Percentiles rank a stretch among this genome's conserved stretches.
Conservation (phyloP, 2,329 filamentous ascomycete species). For the Pseudocercospora eumusae region DNA sequence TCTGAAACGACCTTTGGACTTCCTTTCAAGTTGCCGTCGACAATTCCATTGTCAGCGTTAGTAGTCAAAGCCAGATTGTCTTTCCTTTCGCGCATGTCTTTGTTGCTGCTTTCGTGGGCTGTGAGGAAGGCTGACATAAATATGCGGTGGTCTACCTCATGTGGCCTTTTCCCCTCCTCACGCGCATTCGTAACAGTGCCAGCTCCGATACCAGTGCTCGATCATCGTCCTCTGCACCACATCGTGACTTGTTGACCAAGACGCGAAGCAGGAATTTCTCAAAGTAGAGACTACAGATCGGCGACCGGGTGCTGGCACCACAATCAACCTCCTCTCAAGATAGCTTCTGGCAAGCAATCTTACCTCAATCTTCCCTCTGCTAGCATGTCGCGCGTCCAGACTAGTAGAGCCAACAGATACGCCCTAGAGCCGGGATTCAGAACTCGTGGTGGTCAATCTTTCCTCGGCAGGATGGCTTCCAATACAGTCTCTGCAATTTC, state of each 20-base stretch:
- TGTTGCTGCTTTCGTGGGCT: too few relatives aligned
- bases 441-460: background rate
- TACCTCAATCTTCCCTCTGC: background rate
- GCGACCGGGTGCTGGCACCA: background rate
- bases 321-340: background rate
- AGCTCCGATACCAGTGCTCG: background rate
- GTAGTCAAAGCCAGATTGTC: too few relatives aligned
- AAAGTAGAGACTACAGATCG: background rate
- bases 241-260: background rate
- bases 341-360: background rate
- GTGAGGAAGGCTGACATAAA: too few relatives aligned
- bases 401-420: slow-evolving; percentile 1
- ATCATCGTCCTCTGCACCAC: background rate
- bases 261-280: background rate
- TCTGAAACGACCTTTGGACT: too few relatives aligned
- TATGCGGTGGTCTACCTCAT: too few relatives aligned
- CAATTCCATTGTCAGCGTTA: too few relatives aligned
- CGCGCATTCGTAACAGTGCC: background rate
- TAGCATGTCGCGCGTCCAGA: slow-evolving; percentile 1
- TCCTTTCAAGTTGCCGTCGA: too few relatives aligned
- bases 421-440: background rate
- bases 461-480: slow-evolving; percentile 1
- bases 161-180: too few relatives aligned
- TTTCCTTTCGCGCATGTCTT: too few relatives aligned
- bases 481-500: background rate